A percentile compares a stretch with the other conserved stretches of the same genome.
phyloP scores from a whole-genome alignment of 176 grass and related monocot species.

The Areca catechu region DNA sequence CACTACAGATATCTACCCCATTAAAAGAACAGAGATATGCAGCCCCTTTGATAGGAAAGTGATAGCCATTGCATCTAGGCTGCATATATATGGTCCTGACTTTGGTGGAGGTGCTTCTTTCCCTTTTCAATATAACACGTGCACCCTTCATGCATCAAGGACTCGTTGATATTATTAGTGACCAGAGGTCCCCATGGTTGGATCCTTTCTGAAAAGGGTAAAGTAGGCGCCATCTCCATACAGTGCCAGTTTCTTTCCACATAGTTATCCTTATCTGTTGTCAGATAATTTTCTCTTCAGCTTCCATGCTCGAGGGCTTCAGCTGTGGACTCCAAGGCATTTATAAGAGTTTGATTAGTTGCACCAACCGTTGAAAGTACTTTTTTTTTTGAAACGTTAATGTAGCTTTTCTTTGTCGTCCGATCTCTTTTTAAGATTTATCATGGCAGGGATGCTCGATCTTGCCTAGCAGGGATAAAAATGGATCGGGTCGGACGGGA shows the following conservation, averaged over 20 bases:
- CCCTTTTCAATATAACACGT: constrained; percentile 29
- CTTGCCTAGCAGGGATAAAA: no score
- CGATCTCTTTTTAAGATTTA: no score
- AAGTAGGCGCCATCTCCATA: not conserved
- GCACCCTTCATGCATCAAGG: not conserved
- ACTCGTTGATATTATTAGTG: not conserved
- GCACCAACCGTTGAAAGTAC: no score
- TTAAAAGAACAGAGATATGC: constrained; percentile 9
- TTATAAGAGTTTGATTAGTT: no score
- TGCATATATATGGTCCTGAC: constrained; percentile 11
- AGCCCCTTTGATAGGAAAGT: constrained; percentile 27
- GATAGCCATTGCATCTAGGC: constrained; percentile 18
- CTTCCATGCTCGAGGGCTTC: no score
- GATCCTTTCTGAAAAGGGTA: not conserved
- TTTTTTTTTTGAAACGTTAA: no score
- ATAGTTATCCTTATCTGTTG: not conserved
- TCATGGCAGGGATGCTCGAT: no score
- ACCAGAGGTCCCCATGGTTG: not conserved
- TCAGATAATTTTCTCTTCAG: no score
- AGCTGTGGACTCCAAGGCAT: no score
- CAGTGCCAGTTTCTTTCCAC: not conserved
- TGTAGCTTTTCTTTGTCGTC: no score
- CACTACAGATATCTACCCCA: constrained; percentile 7
- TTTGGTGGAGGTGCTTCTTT: constrained; percentile 31
- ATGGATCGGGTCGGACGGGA: no score